Percentiles rank a stretch among this genome's conserved stretches.
Conservation (phyloP, 495 filamentous ascomycete species). For the Penicillium macrosclerotiorum region DNA sequence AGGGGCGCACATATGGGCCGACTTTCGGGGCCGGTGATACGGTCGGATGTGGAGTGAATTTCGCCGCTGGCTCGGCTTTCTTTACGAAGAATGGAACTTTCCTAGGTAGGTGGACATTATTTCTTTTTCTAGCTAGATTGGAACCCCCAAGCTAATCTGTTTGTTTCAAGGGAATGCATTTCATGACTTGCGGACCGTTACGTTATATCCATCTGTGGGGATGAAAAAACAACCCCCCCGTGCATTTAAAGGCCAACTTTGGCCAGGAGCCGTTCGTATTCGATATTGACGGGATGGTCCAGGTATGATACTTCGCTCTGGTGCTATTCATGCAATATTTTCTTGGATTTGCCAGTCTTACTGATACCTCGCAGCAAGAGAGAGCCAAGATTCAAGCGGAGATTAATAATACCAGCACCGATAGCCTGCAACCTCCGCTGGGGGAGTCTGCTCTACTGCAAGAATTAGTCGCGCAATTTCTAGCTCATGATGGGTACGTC, state of each 20-base stretch:
- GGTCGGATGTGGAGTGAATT: slow-evolving; percentile 93
- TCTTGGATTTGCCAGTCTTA: too few species aligned
- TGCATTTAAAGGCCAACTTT: slow-evolving; percentile 87
- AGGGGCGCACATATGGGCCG: slow-evolving; percentile 74
- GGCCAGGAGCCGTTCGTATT: slow-evolving; percentile 86
- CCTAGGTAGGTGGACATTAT: slow-evolving; percentile 61
- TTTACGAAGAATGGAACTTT: slow-evolving; percentile 91
- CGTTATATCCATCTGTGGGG: slow-evolving; percentile 84
- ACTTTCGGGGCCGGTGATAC: slow-evolving; percentile 73
- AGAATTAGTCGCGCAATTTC: slow-evolving; percentile 78
- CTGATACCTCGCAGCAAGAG: slow-evolving; percentile 52
- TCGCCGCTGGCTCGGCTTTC: slow-evolving; percentile 79
- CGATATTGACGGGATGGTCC: slow-evolving; percentile 87
- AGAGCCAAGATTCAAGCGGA: slow-evolving; percentile 56
- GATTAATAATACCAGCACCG: slow-evolving; percentile 50
- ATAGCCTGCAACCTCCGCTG: slow-evolving; percentile 61
- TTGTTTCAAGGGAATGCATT: slow-evolving; percentile 90
- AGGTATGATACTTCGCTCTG: slow-evolving; percentile 44
- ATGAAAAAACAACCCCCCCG: slow-evolving; percentile 80
- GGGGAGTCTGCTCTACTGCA: slow-evolving; percentile 79
- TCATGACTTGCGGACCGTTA: slow-evolving; percentile 65
- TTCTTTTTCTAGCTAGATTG: too few species aligned
- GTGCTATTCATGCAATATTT: neutral
- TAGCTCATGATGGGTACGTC: slow-evolving; percentile 96
- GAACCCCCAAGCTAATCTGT: too few species aligned